Percentiles rank a stretch among this genome's conserved stretches.
Evolutionary conservation across 2,329 filamentous ascomycete species (phyloP).

Genomic region (Colletotrichum eleusines): DNA sequence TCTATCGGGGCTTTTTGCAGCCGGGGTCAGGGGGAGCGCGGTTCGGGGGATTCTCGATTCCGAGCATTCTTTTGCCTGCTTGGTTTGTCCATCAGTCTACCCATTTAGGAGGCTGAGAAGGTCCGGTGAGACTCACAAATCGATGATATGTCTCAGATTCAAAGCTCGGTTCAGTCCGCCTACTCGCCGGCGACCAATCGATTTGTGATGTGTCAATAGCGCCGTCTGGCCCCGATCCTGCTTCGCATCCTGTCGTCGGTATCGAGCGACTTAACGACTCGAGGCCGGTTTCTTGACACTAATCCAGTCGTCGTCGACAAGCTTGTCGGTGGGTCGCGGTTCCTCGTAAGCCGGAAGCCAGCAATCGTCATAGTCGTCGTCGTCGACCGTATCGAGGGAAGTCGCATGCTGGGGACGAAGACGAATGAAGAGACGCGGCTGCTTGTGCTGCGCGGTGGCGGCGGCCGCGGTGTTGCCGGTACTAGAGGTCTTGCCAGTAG

Average conservation of each 20-base stretch:
- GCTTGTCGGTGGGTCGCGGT: constrained; percentile 3
- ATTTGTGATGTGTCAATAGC: not conserved
- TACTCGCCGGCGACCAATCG: not conserved
- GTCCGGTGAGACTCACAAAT: not conserved
- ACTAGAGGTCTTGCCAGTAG: not conserved
- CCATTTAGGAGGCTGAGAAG: not conserved
- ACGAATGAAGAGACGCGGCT: constrained; percentile 7
- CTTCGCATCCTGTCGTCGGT: not conserved
- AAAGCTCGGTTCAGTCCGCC: not conserved
- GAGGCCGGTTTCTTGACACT: constrained; percentile 23
- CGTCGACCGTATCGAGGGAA: constrained; percentile 29
- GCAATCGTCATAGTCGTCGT: constrained; percentile 37
- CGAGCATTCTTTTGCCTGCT: not conserved
- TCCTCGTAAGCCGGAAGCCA: constrained; percentile 33
- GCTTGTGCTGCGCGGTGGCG: not conserved
- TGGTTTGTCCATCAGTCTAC: not conserved
- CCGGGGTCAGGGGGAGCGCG: not conserved
- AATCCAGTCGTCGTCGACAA: constrained; percentile 24
- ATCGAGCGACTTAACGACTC: constrained; percentile 8
- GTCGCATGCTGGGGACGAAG: constrained; percentile 12
- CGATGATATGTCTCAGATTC: not conserved
- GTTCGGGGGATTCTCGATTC: not conserved
- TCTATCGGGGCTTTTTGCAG: not conserved
- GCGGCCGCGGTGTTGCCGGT: not conserved
- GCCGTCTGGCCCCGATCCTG: not conserved